phyloP scores from a whole-genome alignment of 805 yeast species.

The Candida pini region DNA sequence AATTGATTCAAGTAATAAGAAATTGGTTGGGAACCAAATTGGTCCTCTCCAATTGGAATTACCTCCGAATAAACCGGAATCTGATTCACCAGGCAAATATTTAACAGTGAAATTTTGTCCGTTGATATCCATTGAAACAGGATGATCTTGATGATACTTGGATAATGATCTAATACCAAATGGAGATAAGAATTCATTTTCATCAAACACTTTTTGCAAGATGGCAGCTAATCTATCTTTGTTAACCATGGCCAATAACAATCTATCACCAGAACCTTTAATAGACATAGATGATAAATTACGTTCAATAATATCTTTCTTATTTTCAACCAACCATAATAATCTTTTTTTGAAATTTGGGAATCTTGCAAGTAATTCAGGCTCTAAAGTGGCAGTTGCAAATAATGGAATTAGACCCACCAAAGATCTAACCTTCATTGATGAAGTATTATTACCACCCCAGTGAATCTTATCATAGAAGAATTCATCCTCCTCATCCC shows the following conservation, averaged over 20 bases:
- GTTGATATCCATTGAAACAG: slow-evolving; percentile 77
- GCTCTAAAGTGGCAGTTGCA: slow-evolving; percentile 85
- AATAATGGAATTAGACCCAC: slow-evolving; percentile 90
- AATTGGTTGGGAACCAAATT: slow-evolving; percentile 92
- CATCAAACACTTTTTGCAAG: slow-evolving; percentile 76
- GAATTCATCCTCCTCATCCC: slow-evolving; percentile 88
- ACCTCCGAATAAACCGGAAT: slow-evolving; percentile 93
- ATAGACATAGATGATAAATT: slow-evolving; percentile 79
- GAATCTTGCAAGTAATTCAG: slow-evolving; percentile 68
- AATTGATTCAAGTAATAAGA: slow-evolving; percentile 76
- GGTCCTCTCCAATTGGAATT: slow-evolving; percentile 98
- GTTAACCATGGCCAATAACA: slow-evolving; percentile 73
- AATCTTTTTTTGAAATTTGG: slow-evolving; percentile 80
- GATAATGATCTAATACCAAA: slow-evolving; percentile 88
- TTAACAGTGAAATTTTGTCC: slow-evolving; percentile 66
- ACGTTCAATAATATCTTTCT: slow-evolving; percentile 63
- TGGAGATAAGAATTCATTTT: slow-evolving; percentile 74
- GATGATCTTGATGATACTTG: slow-evolving; percentile 77
- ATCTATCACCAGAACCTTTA: slow-evolving; percentile 77
- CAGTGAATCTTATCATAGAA: slow-evolving; percentile 87
- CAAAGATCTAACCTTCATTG: slow-evolving; percentile 78
- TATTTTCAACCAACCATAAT: slow-evolving; percentile 75
- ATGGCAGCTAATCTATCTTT: slow-evolving; percentile 74
- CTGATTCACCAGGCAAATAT: slow-evolving; percentile 84
- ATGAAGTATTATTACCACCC: slow-evolving; percentile 61